phyloP scores from a whole-genome alignment of 2,329 filamentous ascomycete species.

The Elsinoe batatas region DNA sequence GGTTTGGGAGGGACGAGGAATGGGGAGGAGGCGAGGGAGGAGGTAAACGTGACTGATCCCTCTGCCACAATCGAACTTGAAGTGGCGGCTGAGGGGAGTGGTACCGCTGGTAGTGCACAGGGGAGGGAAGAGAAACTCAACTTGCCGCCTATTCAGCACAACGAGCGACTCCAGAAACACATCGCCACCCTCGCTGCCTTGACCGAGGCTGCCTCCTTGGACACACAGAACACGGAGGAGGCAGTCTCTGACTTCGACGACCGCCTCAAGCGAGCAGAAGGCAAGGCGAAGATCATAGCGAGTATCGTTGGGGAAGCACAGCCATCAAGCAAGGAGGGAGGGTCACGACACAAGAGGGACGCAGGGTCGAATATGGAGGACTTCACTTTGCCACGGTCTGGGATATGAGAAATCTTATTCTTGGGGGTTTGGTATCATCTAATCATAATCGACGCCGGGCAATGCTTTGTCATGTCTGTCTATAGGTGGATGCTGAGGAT shows the following conservation, averaged over 20 bases:
- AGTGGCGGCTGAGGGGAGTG: not conserved
- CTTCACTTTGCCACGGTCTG: constrained; percentile 19
- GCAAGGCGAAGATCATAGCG: constrained; percentile 78
- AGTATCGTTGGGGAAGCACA: constrained; percentile 47
- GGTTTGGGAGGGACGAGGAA: no score
- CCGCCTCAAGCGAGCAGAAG: constrained; percentile 68
- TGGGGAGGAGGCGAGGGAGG: no score
- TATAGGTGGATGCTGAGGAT: no score
- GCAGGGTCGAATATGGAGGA: constrained; percentile 29
- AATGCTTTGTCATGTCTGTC: not conserved
- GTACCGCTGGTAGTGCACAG: not conserved
- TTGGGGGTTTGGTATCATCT: constrained; percentile 8
- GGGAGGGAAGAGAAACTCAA: not conserved
- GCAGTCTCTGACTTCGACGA: constrained; percentile 88
- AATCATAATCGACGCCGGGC: constrained; percentile 1
- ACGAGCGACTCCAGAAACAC: constrained; percentile 65
- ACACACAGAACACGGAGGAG: constrained; percentile 76
- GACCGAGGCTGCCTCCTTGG: constrained; percentile 66
- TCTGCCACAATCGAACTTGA: not conserved
- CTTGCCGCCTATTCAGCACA: constrained; percentile 42
- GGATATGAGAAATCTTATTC: not conserved
- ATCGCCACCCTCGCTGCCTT: constrained; percentile 64
- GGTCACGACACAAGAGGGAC: constrained; percentile 19
- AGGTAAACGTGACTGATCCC: not conserved
- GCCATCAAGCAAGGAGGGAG: not conserved